These are phyloP conservation scores for Asparagopsis taxiformis DNA, from an alignment of 31 red algal species.

Conservation along the genomic window DNA sequence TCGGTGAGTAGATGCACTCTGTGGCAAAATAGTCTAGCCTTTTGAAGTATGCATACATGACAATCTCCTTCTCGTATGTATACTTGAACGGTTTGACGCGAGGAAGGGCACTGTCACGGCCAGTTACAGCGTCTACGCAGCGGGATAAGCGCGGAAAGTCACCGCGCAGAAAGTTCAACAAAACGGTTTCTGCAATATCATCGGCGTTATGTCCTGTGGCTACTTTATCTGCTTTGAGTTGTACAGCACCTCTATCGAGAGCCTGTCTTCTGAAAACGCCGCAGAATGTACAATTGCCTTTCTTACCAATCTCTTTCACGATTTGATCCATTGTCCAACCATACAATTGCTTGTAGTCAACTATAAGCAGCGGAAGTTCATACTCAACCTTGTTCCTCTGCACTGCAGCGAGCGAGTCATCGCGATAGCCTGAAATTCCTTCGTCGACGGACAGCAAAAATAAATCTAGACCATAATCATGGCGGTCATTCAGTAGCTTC, in stretches of 20 bases:
- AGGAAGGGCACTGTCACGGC: constrained; percentile 58
- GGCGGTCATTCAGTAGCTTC: constrained; percentile 67
- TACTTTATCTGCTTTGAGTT: constrained; percentile 70
- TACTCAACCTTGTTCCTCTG: constrained; percentile 60
- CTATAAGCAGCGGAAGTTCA: constrained; percentile 69
- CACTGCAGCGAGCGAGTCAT: constrained; percentile 84
- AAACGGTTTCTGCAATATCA: constrained; percentile 94
- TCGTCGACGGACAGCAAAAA: constrained; percentile 91
- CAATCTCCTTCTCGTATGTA: constrained; percentile 99
- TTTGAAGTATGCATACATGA: constrained; percentile 95
- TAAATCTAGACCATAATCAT: constrained; percentile 76
- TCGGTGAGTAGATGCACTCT: constrained; percentile 94
- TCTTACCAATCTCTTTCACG: constrained; percentile 80
- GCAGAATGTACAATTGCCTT: constrained; percentile 95
- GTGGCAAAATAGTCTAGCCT: constrained; percentile 97
- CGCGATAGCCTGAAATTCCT: constrained; percentile 95
- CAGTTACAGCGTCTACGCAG: constrained; percentile 66
- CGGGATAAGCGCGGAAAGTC: constrained; percentile 78
- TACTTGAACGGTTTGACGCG: constrained; percentile 97
- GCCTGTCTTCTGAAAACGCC: constrained; percentile 98
- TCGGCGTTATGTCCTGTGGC: constrained; percentile 99
- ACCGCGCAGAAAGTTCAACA: constrained; percentile 92
- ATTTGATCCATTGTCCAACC: constrained; percentile 99
- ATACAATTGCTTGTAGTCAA: constrained; percentile 85
- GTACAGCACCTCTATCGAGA: constrained; percentile 81